These are phyloP conservation scores for Geotrichum reessii DNA, from an alignment of 1,139 yeast species.

Conservation along the genomic window DNA sequence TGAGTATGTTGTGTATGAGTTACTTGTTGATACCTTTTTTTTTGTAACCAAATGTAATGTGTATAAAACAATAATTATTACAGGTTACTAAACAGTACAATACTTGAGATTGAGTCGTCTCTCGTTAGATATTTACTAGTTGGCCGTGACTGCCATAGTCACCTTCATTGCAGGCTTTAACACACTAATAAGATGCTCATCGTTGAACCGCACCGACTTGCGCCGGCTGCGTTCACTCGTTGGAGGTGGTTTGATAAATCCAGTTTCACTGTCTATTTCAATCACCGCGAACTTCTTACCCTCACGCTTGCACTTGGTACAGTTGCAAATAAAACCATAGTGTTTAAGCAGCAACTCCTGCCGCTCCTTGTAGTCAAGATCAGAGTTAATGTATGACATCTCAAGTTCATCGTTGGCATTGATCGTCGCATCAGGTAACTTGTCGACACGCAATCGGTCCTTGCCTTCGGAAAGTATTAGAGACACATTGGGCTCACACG, in stretches of 20 bases:
- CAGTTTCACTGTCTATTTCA: slow-evolving; percentile 14
- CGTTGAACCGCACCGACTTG: slow-evolving; percentile 19
- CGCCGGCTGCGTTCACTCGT: slow-evolving; percentile 18
- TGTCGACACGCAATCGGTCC: slow-evolving; percentile 26
- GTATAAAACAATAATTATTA: not conserved
- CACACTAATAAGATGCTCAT: not conserved
- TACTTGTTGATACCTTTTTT: not conserved
- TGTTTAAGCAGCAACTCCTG: slow-evolving; percentile 64
- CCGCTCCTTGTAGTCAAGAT: slow-evolving; percentile 57
- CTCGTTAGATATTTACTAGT: not conserved
- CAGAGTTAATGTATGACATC: slow-evolving; percentile 66
- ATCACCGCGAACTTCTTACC: slow-evolving; percentile 29
- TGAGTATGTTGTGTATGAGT: too few species aligned
- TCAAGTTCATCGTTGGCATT: slow-evolving; percentile 61
- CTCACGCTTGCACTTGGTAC: slow-evolving; percentile 61
- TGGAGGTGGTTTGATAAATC: slow-evolving; percentile 15
- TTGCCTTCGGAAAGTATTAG: not conserved
- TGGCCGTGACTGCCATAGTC: not conserved
- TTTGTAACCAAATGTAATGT: not conserved
- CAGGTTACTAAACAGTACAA: not conserved
- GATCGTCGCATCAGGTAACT: slow-evolving; percentile 38
- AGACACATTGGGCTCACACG: slow-evolving; percentile 62
- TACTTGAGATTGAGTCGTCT: not conserved
- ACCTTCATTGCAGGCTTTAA: not conserved
- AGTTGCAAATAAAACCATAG: slow-evolving; percentile 77